Evolutionary conservation across 1,139 yeast species (phyloP), one percentile per base, ranked within the genome.

Genomic region (Geotrichum fermentans): DNA sequence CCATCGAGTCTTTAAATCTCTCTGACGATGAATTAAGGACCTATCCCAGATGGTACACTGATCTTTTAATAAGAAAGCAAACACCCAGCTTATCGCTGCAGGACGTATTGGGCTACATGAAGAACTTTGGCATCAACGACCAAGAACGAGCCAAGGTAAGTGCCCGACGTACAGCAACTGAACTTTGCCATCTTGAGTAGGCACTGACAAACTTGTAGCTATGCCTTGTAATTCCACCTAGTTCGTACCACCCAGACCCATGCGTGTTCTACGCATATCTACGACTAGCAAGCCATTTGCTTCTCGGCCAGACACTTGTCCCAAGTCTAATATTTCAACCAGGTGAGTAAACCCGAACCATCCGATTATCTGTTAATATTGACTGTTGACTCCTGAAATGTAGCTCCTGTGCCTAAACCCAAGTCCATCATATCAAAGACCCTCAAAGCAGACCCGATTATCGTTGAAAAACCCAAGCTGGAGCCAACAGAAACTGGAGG

Each of bases 41-140:
- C 18, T 71, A 70, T 49, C 72, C 74, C 13, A 61, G 73, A 28
- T 71, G 74, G 74, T 71, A 70, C 55, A 68, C 73, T 8, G 73
- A 71, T 44, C 56, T 71, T 47, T 59, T 68, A 20, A 54, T 68
- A 52, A 66, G 72, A 14, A 67, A 66, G 50, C 70, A 68, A 47
- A 59, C 61, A 30, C 66, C 64, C 46, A 53, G 61, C 17, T 61
- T 71, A n/a, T 60, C 65, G 10, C 56, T 69, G 4, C 69, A 64
- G 39, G 74, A 71, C 53, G 59, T 63, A 40, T 52, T 69, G 38
- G 51, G 63, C 37, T 71, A 71, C 58, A 63, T 71, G 44, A 69
- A 62, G 52, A 69, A 71, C 55, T 71, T 71, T 56, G 73, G 73
- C 13, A 47, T 69, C 20, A 52, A 57, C n/a, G 63, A 58, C 28